Base-by-base conservation (phyloP, 2,329 filamentous ascomycete genomes). In the Nannizzia gypsea region DNA sequence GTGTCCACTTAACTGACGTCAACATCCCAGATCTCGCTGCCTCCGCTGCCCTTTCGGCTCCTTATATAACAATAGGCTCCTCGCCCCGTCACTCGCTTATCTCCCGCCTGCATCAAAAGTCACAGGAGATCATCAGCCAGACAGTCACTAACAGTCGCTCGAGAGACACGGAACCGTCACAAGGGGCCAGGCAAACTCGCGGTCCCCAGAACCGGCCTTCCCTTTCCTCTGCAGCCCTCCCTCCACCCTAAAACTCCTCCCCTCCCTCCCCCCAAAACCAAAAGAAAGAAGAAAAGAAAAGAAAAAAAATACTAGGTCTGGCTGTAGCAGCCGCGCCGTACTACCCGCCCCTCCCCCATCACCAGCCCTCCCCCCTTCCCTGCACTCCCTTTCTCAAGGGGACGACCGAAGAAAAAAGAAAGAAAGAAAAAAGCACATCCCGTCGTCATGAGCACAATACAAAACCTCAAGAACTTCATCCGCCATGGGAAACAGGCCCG, bases 391-490 rank as follows among this genome's bases (percentile, higher is more conserved):
- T n/a, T 36, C 31, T 36, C 31, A 36, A 36, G 31, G 31, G 31
- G 31, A 36, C 31, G 31, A 36, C 31, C 3, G 13, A 11, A 36
- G 13, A 11, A 36, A 36, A 11, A 36, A 36, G 13, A 36, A 46
- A 44, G 17, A 44, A 46, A 46, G 22, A 6, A 46, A 46, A 22
- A 50, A 26, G 22, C 31, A 42, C 22, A 42, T 42, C 22, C 11
- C 17, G 31, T 56, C 34, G 22, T 36, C 70, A 85, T 85, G 83
- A 83, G 81, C 68, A 83, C 83, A 54, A 95, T 96, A 78, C 92
- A 96, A 78, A 93, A 93, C 72, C 83, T 96, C 69, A 96, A 97
- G 78, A 96, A 96, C 76, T 95, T 97, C 76, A 93, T 97, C 76
- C 89, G 92, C 66, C 92, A 96, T 80, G 92, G 92, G 76, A 96